Evolutionary conservation across 1,284 basidiomycete species (phyloP).

Genomic region (Porodaedalea pini): DNA sequence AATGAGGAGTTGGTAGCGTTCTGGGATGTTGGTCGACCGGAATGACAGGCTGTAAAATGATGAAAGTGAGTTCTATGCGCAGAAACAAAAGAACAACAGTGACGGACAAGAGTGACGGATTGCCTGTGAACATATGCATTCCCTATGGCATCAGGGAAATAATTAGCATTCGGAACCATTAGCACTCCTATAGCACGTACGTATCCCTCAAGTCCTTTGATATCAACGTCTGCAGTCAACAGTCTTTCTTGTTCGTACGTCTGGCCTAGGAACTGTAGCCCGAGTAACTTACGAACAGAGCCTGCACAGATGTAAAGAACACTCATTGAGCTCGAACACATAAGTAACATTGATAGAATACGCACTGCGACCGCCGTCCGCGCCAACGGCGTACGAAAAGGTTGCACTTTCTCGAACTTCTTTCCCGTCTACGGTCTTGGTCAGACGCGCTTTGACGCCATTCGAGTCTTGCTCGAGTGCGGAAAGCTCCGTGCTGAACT

Average conservation of each 20-base stretch:
- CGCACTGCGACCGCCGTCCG: slow-evolving; percentile 38
- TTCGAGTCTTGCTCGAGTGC: slow-evolving; percentile 16
- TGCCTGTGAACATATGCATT: background rate
- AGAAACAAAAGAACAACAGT: background rate
- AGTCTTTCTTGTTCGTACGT: slow-evolving; percentile 29
- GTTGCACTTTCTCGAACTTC: background rate
- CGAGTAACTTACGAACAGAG: slow-evolving; percentile 36
- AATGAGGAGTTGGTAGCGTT: background rate
- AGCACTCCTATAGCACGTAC: slow-evolving; percentile 12
- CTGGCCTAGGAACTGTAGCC: slow-evolving; percentile 44
- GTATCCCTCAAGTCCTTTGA: slow-evolving; percentile 12
- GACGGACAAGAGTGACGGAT: background rate
- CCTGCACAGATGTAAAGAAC: slow-evolving; percentile 24
- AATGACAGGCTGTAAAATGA: background rate
- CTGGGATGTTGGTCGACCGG: background rate
- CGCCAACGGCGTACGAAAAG: slow-evolving; percentile 31
- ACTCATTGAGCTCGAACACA: background rate
- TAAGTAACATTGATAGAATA: too few relatives aligned
- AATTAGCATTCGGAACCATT: background rate
- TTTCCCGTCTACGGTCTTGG: slow-evolving; percentile 1
- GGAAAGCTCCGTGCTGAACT: slow-evolving; percentile 18
- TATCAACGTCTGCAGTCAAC: slow-evolving; percentile 9
- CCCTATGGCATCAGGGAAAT: too few relatives aligned
- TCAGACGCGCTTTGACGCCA: slow-evolving; percentile 10
- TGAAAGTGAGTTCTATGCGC: too few relatives aligned